These are phyloP conservation scores for Vickermania spadyakhi DNA, from an alignment of 208 protist species.

Conservation along the genomic window DNA sequence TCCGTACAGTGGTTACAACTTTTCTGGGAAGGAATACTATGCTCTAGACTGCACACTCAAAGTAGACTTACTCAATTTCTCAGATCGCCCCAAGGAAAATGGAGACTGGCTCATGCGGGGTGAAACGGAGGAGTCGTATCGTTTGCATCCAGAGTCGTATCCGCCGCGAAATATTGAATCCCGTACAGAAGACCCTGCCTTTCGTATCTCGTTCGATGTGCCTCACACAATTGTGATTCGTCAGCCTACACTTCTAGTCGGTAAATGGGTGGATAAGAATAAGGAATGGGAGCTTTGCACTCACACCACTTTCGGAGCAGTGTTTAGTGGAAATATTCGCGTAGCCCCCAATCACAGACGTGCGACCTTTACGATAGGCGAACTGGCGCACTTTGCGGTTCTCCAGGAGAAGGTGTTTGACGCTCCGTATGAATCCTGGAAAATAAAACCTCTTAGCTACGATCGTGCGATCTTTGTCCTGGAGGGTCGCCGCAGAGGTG, in stretches of 20 bases:
- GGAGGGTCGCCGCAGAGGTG: slow-evolving; percentile 64
- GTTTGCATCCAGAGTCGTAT: slow-evolving; percentile 69
- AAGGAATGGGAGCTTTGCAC: slow-evolving; percentile 81
- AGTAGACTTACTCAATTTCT: slow-evolving; percentile 76
- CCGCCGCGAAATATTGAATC: slow-evolving; percentile 49
- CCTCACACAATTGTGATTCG: slow-evolving; percentile 71
- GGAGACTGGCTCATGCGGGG: slow-evolving; percentile 76
- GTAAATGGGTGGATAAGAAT: slow-evolving; percentile 59
- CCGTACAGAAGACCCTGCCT: slow-evolving; percentile 47
- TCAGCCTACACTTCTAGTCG: slow-evolving; percentile 73
- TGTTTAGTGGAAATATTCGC: slow-evolving; percentile 17
- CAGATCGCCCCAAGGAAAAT: slow-evolving; percentile 47
- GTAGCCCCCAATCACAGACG: slow-evolving; percentile 26
- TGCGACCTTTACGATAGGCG: slow-evolving; percentile 52
- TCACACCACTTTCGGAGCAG: slow-evolving; percentile 46
- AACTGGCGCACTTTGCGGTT: slow-evolving; percentile 82
- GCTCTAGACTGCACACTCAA: slow-evolving; percentile 80
- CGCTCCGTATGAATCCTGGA: slow-evolving; percentile 83
- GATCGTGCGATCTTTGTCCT: slow-evolving; percentile 67
- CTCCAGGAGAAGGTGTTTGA: slow-evolving; percentile 88
- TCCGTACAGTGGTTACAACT: slow-evolving; percentile 45
- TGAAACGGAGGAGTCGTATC: slow-evolving; percentile 56
- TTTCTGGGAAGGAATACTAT: slow-evolving; percentile 54
- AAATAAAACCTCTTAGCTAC: slow-evolving; percentile 52
- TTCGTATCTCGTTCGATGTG: slow-evolving; percentile 83